Evolutionary conservation across 306 rosid genomes (phyloP), one percentile per base, ranked within the genome.

Genomic region (Castanea sativa): DNA sequence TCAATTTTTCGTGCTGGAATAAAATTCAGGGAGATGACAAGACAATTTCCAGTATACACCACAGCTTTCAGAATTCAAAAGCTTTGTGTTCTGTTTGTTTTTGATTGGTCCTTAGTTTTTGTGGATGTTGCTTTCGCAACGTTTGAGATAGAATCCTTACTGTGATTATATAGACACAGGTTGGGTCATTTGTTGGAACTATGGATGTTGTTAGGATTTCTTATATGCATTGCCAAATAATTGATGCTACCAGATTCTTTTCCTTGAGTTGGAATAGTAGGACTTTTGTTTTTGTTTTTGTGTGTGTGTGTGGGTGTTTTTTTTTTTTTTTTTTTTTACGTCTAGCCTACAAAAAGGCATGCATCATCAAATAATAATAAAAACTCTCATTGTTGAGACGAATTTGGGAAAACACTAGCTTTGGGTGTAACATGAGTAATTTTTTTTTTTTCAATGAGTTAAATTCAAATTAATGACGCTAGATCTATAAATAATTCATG

Each of bases 191-290:
- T 83, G 69, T 78, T 81, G 83, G 76, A 83, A 80, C 87, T 56
- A 71, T 60, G 79, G 68, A 78, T 83, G 76, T 80, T 72, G 78
- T 77, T 81, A 79, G 85, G 82, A 65, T 68, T 18, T 82, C 61
- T 76, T 69, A 70, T 69, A 80, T 74, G 85, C 77, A 73, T 59
- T 77, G 82, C 85, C 87, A 72, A 92, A 90, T 92, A 92, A 92
- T 84, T 60, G 84, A 87, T 85, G 85, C 83, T 65, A 57, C 78
- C 53, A 73, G 79, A 84, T 88, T 90, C 84, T 82, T 86, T 89
- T 23, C 78, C 76, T 41, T 18, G 64, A 15, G 18, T 59, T 70
- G 68, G 71, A 81, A 77, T 27, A 30, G 74, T 71, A 69, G 61
- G 79, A 52, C 79, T 59, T 12, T 1, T 59, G 51, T 74, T 21